Evolutionary conservation across 768 basidiomycete genomes (phyloP).

Genomic region (Butyriboletus loyo): DNA sequence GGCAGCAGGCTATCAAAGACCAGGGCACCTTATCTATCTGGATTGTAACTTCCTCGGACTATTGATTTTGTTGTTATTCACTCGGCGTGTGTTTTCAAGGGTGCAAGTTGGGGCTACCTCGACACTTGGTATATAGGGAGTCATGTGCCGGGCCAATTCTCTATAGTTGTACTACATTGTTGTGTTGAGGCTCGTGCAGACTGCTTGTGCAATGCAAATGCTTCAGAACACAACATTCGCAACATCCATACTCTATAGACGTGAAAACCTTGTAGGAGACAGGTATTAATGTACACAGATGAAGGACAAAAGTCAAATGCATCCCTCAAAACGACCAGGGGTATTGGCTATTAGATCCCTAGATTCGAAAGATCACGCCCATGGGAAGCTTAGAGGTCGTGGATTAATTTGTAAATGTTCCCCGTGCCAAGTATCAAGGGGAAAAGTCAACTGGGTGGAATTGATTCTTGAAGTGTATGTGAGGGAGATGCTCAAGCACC

Average conservation of each 20-base stretch:
- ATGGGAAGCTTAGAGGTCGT: too few relatives aligned
- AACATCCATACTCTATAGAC: neutral
- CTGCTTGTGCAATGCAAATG: neutral
- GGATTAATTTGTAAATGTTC: too few relatives aligned
- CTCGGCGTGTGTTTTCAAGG: neutral
- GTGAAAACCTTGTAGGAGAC: neutral
- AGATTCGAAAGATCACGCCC: too few relatives aligned
- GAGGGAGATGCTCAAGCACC: too few relatives aligned
- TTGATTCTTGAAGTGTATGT: too few relatives aligned
- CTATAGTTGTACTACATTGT: neutral
- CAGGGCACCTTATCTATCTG: neutral
- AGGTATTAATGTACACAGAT: neutral
- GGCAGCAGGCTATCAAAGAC: neutral
- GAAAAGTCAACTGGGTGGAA: too few relatives aligned
- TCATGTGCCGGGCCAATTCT: neutral
- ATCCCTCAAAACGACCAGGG: too few relatives aligned
- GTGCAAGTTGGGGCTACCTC: neutral
- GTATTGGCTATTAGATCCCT: too few relatives aligned
- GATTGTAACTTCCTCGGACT: neutral
- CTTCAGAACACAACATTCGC: neutral
- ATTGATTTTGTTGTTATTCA: neutral
- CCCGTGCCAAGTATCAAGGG: too few relatives aligned
- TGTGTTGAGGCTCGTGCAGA: neutral
- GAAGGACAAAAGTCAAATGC: too few relatives aligned
- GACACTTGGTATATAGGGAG: neutral